Percentiles rank a stretch among this genome's conserved stretches.
Evolutionary conservation across 257 asterid genomes (phyloP).

Genomic region (Coffea eugenioides): DNA sequence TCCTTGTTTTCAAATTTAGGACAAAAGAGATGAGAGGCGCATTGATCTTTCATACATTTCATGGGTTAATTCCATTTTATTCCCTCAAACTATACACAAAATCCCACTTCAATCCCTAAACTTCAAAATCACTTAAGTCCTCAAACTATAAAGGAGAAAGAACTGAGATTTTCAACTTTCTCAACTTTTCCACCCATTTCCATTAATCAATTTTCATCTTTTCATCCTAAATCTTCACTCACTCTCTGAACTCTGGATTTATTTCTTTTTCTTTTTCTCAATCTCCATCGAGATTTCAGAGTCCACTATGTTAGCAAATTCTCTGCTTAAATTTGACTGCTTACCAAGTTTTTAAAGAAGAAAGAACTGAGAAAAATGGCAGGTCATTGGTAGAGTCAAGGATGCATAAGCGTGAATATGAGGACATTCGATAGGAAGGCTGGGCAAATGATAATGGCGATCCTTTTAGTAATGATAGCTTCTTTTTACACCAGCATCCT

Average conservation of each 20-base stretch:
- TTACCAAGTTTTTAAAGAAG: background rate
- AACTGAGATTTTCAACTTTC: no score
- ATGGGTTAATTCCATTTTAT: no score
- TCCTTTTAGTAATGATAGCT: constrained; percentile 69
- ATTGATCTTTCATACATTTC: no score
- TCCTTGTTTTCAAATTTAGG: no score
- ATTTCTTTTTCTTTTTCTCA: background rate
- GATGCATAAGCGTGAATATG: constrained; percentile 29
- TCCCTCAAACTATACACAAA: no score
- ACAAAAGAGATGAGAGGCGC: no score
- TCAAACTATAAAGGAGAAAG: no score
- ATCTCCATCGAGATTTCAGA: background rate
- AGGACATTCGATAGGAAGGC: constrained; percentile 71
- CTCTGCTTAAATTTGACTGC: background rate
- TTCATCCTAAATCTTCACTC: no score
- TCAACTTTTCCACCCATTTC: no score
- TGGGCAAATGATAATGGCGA: constrained; percentile 52
- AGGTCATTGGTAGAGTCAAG: background rate
- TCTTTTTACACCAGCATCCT: constrained; percentile 83
- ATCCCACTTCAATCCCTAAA: no score
- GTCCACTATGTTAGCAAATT: background rate
- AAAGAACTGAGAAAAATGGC: background rate
- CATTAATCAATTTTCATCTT: no score
- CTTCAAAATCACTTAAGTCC: no score
- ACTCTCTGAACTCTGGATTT: background rate